These are phyloP conservation scores for Botryotinia globosa DNA, from an alignment of 2,329 filamentous ascomycete species.

Conservation along the genomic window DNA sequence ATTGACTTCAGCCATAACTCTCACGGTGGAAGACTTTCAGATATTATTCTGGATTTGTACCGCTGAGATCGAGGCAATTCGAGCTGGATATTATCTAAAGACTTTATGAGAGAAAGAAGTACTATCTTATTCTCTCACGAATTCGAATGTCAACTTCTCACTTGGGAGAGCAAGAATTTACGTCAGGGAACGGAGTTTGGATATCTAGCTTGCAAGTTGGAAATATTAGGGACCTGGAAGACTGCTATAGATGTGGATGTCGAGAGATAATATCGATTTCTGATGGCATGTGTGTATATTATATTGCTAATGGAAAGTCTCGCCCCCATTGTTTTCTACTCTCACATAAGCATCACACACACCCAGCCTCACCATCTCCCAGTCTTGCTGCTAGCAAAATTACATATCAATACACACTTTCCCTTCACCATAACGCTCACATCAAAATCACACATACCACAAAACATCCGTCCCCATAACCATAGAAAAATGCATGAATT, in stretches of 20 bases:
- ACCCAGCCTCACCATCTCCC: background rate
- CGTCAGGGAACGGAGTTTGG: accelerated
- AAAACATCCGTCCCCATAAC: background rate
- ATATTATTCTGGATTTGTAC: too few species aligned
- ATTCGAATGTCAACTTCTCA: too few species aligned
- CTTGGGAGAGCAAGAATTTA: background rate
- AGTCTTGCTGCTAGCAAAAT: background rate
- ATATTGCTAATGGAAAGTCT: too few species aligned
- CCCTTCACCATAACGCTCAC: too few species aligned
- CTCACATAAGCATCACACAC: background rate
- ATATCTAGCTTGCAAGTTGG: too few species aligned
- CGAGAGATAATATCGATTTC: background rate
- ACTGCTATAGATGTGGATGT: too few species aligned
- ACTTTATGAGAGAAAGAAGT: background rate
- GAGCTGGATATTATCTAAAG: background rate
- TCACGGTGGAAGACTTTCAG: background rate
- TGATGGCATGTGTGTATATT: background rate
- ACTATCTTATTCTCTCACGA: background rate
- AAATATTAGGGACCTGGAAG: background rate
- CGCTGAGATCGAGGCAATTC: background rate
- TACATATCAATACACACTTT: background rate
- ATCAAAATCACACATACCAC: too few species aligned
- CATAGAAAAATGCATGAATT: background rate
- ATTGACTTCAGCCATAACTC: background rate
- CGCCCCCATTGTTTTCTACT: background rate